Evolutionary conservation across 2,329 filamentous ascomycete genomes (phyloP), one percentile per base, ranked within the genome.

Genomic region (Zymoseptoria pseudotritici): DNA sequence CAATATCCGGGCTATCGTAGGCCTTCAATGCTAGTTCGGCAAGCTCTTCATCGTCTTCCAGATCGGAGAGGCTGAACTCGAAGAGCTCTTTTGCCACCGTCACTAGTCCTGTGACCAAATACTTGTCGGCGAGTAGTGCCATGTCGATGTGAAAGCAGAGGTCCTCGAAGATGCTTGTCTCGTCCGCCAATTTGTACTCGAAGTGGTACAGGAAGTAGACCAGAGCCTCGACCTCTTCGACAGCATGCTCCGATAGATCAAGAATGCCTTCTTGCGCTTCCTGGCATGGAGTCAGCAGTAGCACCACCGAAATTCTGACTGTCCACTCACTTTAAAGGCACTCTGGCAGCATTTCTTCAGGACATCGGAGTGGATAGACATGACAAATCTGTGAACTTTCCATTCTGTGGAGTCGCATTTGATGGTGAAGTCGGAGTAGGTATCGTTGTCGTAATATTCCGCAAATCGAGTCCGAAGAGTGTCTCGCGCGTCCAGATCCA

Each of bases 91-190:
- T 46, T 17, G 60, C 59, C 11, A 59, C 3, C 10, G 46, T 52
- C 9, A 53, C 49, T 3, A 63, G 55, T 4, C 50, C 36, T 10
- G 50, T 46, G n/a, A 63, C 42, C 19, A 59, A 57, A 36, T 63
- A 63, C 50, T 63, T 63, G 59, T 61, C 61, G 24, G 61, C 61
- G 11, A 55, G 53, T 13, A 53, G 29, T 50, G 53, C 61, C 21
- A 59, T 54, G 17, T 21, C n/a, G 36, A 61, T 58, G 13, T 46
- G 36, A 17, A 46, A 46, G 36, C 6, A 13, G 2, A 46, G 36
- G 17, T 46, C 11, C 36, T 46, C 36, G 17, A 46, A 46, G 36
- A n/a, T 17, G 17, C 13, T 17, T 13, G 36, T 46, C 2, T 46
- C 36, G 31, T 54, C 13, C 8, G 52, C 19, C 8, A 54, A 1